Evolutionary conservation across 106 monocot genomes (phyloP).

Genomic region (Phalaenopsis equestris): DNA sequence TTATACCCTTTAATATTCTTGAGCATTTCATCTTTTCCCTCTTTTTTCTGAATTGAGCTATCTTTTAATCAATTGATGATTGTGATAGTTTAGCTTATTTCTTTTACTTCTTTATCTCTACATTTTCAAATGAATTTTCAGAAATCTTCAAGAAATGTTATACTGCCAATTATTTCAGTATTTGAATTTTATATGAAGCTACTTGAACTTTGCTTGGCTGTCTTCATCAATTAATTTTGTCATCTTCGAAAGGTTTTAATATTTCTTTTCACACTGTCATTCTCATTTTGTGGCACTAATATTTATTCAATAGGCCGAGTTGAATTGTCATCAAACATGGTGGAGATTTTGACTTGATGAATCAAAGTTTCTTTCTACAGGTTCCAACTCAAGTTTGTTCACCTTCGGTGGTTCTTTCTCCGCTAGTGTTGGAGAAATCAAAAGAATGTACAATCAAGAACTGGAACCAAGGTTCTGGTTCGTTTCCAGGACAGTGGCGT

Average conservation of each 20-base stretch:
- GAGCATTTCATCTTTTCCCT: too few relatives aligned
- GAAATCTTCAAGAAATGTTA: not conserved
- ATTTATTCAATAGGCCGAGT: not conserved
- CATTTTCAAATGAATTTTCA: not conserved
- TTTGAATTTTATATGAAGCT: not conserved
- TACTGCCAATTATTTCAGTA: not conserved
- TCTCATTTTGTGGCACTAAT: not conserved
- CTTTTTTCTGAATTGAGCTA: too few relatives aligned
- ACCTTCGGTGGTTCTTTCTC: constrained; percentile 30
- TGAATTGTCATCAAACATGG: not conserved
- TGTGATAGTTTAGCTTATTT: not conserved
- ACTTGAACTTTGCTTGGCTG: too few relatives aligned
- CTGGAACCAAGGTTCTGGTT: constrained; percentile 46
- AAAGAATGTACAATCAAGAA: constrained; percentile 53
- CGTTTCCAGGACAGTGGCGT: constrained; percentile 82
- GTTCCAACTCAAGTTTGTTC: constrained; percentile 47
- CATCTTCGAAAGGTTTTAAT: not conserved
- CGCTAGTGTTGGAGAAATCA: constrained; percentile 36
- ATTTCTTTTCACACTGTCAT: not conserved
- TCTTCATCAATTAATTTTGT: not conserved
- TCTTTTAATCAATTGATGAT: not conserved
- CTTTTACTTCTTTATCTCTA: not conserved
- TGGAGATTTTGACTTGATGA: not conserved
- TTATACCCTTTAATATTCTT: too few relatives aligned
- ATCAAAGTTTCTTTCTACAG: constrained; percentile 25